These are phyloP conservation scores for Xylaria hypoxylon DNA, from an alignment of 2,329 filamentous ascomycete genomes.

Conservation along the genomic window DNA sequence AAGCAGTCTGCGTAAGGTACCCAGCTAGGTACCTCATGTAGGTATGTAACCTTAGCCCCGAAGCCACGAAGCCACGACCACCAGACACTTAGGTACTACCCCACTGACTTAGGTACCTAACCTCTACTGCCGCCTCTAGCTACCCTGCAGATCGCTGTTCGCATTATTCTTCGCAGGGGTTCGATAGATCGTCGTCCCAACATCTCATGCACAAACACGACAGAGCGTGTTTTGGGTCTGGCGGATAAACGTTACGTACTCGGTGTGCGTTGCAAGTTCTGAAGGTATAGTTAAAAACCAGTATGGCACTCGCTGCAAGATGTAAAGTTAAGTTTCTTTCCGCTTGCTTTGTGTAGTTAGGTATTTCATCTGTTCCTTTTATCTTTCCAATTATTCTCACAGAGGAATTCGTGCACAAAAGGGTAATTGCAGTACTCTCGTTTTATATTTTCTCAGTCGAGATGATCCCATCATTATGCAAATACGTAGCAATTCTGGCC, in stretches of 20 bases:
- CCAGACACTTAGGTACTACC: too few species aligned
- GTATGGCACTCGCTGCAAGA: neutral
- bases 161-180: neutral
- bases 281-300: conserved; percentile 6
- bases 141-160: conserved; percentile 23
- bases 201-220: conserved; percentile 11
- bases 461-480: conserved; percentile 32
- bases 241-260: conserved; percentile 25
- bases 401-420: neutral
- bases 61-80: too few species aligned
- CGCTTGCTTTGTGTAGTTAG: conserved; percentile 6
- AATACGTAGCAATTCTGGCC: conserved; percentile 25
- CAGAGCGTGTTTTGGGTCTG: conserved; percentile 11
- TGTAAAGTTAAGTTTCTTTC: neutral
- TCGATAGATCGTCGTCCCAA: neutral
- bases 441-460: conserved; percentile 9
- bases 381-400: neutral
- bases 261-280: neutral
- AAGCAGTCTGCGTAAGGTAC: too few species aligned
- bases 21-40: too few species aligned
- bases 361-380: conserved; percentile 9
- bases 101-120: too few species aligned
- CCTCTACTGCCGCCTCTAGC: too few species aligned
- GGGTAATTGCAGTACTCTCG: conserved; percentile 2
- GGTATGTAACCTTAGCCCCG: too few species aligned